Evolutionary conservation across 202 grass and related monocot genomes (phyloP), one percentile per base, ranked within the genome.

Genomic region (Carex arenaria): DNA sequence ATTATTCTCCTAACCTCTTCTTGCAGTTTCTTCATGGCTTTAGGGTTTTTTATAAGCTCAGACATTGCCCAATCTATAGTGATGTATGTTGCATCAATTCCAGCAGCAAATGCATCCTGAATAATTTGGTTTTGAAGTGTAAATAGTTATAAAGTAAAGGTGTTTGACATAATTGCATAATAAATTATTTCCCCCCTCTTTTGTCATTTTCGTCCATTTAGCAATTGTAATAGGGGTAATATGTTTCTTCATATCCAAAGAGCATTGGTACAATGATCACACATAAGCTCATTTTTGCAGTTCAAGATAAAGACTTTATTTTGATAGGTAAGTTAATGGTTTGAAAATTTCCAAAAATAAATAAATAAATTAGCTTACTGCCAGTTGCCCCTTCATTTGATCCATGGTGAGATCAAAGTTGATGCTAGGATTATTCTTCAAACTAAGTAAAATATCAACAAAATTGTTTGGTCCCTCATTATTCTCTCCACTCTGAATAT

Each of bases 361-460:
- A 23, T 43, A 43, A 9, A 43, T 2, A 3, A 51, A 54, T 10
- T 26, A 26, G 36, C 71, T 53, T 75, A 75, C 70, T 42, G 12
- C 18, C 1, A 75, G n/a, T 4, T 51, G 40, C 20, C 70, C 70
- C 11, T 53, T 45, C 9, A 75, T 75, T 10, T 75, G 18, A 20
- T 75, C 7, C 70, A 53, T 53, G 9, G 38, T 75, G 31, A 88
- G 26, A 34, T 34, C 40, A 43, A 83, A 78, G 26, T 85, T 80
- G 0, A 32, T 45, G 13, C 34, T 40, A 1, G 67, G 34, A 72
- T 72, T 34, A 78, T 83, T 20, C 15, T 83, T 74, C 40, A 83
- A 67, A 38, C 70, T 83, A 0, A 91, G 17, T 32, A 85, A 61
- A 17, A 78, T 83, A 56, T 88, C 69, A 10, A 85, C 72, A 43